A percentile compares a stretch with the other conserved stretches of the same genome.
These are phyloP conservation scores for Halteria grandinella DNA, from an alignment of 73 alveolate genomes.

Conservation along the genomic window DNA sequence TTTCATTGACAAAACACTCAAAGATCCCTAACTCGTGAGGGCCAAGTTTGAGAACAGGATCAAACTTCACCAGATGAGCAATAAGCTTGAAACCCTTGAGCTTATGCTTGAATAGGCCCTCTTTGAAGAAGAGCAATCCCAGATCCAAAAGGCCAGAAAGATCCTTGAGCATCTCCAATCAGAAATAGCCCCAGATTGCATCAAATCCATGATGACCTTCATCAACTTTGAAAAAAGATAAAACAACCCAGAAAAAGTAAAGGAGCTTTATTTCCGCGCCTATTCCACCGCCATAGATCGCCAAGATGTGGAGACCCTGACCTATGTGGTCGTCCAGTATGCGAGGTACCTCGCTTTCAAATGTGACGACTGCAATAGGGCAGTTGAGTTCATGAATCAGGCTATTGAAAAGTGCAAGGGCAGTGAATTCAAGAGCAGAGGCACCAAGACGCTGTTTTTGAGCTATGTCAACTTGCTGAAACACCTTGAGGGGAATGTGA, in stretches of 20 bases:
- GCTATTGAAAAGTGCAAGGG: conserved; percentile 10
- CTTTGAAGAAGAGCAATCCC: conserved; percentile 36
- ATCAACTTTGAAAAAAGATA: conserved; percentile 53
- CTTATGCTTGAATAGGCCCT: conserved; percentile 30
- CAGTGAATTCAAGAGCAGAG: too few relatives aligned
- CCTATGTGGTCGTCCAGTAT: conserved; percentile 11
- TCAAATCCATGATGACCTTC: conserved; percentile 39
- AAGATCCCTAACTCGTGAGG: conserved; percentile 38
- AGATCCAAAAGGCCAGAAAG: conserved; percentile 29
- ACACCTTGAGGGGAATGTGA: conserved; percentile 19
- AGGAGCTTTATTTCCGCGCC: conserved; percentile 39
- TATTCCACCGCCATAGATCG: neutral
- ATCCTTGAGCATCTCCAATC: conserved; percentile 16
- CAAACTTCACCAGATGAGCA: neutral
- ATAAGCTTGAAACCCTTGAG: conserved; percentile 19
- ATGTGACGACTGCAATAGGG: conserved; percentile 35
- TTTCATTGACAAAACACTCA: conserved; percentile 27
- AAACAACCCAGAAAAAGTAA: conserved; percentile 47
- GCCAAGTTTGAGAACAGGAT: conserved; percentile 49
- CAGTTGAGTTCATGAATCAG: conserved; percentile 19
- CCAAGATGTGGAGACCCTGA: neutral
- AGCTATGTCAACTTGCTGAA: conserved; percentile 24
- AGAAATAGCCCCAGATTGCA: conserved; percentile 49
- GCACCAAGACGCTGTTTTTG: conserved; percentile 23
- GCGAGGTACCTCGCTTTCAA: conserved; percentile 47